Conservation (phyloP, 1,139 yeast species). For the Sugiyamaella grinbergsii region DNA sequence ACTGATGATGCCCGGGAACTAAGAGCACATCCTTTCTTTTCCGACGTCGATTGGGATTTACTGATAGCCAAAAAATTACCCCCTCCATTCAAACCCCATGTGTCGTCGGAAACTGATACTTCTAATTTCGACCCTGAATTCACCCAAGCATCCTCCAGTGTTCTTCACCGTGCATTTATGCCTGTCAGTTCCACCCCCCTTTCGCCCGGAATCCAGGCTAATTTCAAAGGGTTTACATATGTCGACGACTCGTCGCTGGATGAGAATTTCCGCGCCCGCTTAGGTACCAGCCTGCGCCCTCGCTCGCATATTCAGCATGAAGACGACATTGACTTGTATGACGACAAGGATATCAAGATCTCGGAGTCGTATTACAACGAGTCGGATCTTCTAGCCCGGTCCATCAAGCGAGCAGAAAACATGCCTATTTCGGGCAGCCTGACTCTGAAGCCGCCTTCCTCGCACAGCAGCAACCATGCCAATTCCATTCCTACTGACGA, state of each 20-base stretch:
- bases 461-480: conserved; percentile 29
- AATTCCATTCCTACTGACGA: conserved; percentile 50
- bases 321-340: conserved; percentile 43
- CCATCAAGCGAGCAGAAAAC: conserved; percentile 32
- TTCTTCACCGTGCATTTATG: conserved; percentile 65
- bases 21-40: conserved; percentile 86
- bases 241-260: conserved; percentile 95
- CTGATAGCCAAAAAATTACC: conserved; percentile 81
- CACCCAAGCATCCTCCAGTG: conserved; percentile 86
- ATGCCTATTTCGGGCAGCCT: conserved; percentile 40
- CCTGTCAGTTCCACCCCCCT: conserved; percentile 72
- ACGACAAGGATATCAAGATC: conserved; percentile 43
- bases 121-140: conserved; percentile 97
- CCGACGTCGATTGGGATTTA: conserved; percentile 86
- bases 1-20: conserved; percentile 88
- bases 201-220: conserved; percentile 93
- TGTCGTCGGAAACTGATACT: conserved; percentile 87
- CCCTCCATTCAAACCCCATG: conserved; percentile 96
- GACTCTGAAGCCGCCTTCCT: conserved; percentile 23
- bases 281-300: conserved; percentile 33
- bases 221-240: conserved; percentile 92
- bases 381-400: conserved; percentile 28
- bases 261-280: conserved; percentile 59
- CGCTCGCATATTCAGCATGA: conserved; percentile 33
- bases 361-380: conserved; percentile 38